A percentile compares a stretch with the other conserved stretches of the same genome.
Evolutionary conservation across 2,329 filamentous ascomycete genomes (phyloP).

Genomic region (Pseudohalonectria lignicola): DNA sequence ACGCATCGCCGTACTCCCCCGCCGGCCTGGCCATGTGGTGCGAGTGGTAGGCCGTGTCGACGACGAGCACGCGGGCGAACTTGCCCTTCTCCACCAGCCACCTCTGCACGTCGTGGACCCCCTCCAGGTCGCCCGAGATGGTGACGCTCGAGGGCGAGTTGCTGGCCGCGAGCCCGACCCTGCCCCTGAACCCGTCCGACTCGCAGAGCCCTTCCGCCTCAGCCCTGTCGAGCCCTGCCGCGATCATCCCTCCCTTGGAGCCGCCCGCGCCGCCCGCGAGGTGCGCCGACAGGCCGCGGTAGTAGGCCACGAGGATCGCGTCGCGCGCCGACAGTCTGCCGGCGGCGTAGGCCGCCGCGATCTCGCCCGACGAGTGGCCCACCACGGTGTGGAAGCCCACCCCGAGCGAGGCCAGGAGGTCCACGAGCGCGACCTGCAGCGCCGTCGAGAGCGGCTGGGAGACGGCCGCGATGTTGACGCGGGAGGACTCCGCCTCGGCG

Average conservation of each 20-base stretch:
- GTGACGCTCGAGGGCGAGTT: constrained; percentile 21
- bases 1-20: constrained; percentile 18
- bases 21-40: constrained; percentile 30
- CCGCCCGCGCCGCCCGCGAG: constrained; percentile 7
- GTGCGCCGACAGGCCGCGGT: constrained; percentile 23
- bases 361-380: constrained; percentile 31
- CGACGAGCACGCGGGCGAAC: constrained; percentile 23
- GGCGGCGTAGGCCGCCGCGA: constrained; percentile 29
- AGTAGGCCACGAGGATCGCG: constrained; percentile 27
- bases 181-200: constrained; percentile 11
- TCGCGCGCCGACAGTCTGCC: constrained; percentile 20
- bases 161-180: constrained; percentile 17
- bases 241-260: constrained; percentile 21
- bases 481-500: constrained; percentile 13
- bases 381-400: constrained; percentile 19
- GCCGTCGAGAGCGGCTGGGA: constrained; percentile 43
- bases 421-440: constrained; percentile 32
- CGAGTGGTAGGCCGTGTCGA: constrained; percentile 39
- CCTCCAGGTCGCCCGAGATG: constrained; percentile 21
- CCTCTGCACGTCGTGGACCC: constrained; percentile 12
- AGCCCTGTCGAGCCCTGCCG: constrained; percentile 16
- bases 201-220: constrained; percentile 16
- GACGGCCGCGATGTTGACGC: constrained; percentile 24
- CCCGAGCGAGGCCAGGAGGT: constrained; percentile 15
- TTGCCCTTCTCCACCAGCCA: constrained; percentile 12